These are phyloP conservation scores for Paramecium sexaurelia DNA, from an alignment of 73 alveolate genomes.

Conservation along the genomic window DNA sequence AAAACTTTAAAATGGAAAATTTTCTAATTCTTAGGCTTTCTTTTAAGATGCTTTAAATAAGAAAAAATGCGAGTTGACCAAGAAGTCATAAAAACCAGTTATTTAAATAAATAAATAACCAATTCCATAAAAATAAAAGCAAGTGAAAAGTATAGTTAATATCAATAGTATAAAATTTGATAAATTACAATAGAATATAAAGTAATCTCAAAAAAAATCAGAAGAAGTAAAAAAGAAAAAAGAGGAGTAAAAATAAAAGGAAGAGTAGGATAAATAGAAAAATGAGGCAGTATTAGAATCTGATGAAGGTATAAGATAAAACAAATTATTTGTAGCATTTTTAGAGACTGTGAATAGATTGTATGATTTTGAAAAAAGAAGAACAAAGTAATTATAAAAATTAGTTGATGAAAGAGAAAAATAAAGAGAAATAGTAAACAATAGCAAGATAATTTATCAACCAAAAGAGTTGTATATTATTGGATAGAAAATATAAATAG, in stretches of 20 bases:
- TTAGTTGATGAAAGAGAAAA: neutral
- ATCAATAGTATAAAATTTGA: neutral
- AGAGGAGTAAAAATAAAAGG: neutral
- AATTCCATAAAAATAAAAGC: neutral
- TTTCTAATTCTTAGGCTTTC: neutral
- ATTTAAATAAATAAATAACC: neutral
- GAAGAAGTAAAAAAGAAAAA: neutral
- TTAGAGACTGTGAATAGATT: conserved; percentile 46
- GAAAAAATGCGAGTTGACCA: neutral
- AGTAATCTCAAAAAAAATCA: neutral
- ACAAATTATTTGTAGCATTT: neutral
- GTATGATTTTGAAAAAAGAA: conserved; percentile 41
- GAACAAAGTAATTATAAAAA: neutral
- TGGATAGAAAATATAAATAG: conserved; percentile 6
- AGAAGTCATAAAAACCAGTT: neutral
- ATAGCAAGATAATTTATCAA: neutral
- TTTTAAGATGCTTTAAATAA: neutral
- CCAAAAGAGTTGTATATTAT: neutral
- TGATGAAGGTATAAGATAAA: neutral
- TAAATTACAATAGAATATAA: neutral
- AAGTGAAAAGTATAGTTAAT: neutral
- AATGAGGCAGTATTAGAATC: neutral
- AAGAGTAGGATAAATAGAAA: neutral
- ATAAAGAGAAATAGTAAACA: neutral
- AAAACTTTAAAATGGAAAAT: conserved; percentile 5